Conservation (phyloP, 768 basidiomycete species). For the Suillus cothurnatus region DNA sequence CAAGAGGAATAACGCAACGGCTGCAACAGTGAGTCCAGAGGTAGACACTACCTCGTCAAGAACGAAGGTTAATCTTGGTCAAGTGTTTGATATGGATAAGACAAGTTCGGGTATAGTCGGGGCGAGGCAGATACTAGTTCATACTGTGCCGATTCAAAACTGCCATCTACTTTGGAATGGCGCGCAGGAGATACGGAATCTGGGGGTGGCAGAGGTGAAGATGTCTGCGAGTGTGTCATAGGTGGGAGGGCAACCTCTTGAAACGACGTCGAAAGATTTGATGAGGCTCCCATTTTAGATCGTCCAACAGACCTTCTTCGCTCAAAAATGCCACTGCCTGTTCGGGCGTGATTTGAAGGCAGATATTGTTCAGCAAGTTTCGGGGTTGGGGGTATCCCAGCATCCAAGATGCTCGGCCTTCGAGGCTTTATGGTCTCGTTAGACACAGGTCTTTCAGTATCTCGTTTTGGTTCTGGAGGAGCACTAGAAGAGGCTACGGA, state of each 20-base stretch:
- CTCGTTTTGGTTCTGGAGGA: conserved; percentile 39
- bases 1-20: background rate
- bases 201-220: conserved; percentile 20
- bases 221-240: conserved; percentile 10
- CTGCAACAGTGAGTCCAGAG: background rate
- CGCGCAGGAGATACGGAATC: conserved; percentile 31
- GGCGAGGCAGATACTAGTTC: conserved; percentile 57
- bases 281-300: conserved; percentile 21
- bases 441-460: conserved; percentile 40
- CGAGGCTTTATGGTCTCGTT: conserved; percentile 39
- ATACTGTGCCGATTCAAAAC: conserved; percentile 67
- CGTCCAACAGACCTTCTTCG: conserved; percentile 23
- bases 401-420: conserved; percentile 51
- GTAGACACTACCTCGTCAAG: background rate
- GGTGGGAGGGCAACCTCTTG: conserved; percentile 28
- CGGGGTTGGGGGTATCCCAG: conserved; percentile 61
- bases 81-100: conserved; percentile 59
- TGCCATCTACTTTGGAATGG: conserved; percentile 38
- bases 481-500: conserved; percentile 30
- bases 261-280: conserved; percentile 31
- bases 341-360: conserved; percentile 32
- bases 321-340: conserved; percentile 34
- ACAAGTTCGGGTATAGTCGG: conserved; percentile 45
- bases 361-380: conserved; percentile 57
- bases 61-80: conserved; percentile 41